These are phyloP conservation scores for Citrullus colocynthis DNA, from an alignment of 306 rosid genomes.

Conservation along the genomic window DNA sequence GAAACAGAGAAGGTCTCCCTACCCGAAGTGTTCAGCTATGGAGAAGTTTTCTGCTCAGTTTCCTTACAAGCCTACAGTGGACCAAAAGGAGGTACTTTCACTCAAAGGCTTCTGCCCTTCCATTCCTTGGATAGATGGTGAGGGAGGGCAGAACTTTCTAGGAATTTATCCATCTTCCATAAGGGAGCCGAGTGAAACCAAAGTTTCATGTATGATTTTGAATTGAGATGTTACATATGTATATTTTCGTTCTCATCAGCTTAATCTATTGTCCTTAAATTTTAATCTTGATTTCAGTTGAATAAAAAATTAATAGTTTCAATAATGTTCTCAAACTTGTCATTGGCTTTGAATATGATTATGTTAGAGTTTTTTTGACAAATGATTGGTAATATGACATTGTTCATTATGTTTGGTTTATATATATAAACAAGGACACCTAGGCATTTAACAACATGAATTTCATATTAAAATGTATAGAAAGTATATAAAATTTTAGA, in stretches of 20 bases:
- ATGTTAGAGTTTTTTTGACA: not conserved
- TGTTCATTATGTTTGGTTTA: not conserved
- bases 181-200: not conserved
- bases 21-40: conserved; percentile 37
- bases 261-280: not conserved
- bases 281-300: not conserved
- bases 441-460: not conserved
- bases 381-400: not conserved
- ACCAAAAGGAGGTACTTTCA: conserved; percentile 57
- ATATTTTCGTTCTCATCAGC: not conserved
- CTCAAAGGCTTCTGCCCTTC: not conserved
- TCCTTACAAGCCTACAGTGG: conserved; percentile 70
- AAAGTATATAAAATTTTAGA: not conserved
- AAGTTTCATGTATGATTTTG: conserved; percentile 3
- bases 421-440: not conserved
- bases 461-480: not conserved
- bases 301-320: not conserved
- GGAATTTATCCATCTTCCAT: not conserved
- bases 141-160: not conserved
- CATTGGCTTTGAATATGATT: not conserved
- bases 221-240: not conserved
- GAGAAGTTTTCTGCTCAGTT: conserved; percentile 52
- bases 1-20: conserved; percentile 73
- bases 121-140: not conserved
- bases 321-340: not conserved